Evolutionary conservation across 78 protist genomes (phyloP).

Genomic region (Tieghemostelium lacteum): DNA sequence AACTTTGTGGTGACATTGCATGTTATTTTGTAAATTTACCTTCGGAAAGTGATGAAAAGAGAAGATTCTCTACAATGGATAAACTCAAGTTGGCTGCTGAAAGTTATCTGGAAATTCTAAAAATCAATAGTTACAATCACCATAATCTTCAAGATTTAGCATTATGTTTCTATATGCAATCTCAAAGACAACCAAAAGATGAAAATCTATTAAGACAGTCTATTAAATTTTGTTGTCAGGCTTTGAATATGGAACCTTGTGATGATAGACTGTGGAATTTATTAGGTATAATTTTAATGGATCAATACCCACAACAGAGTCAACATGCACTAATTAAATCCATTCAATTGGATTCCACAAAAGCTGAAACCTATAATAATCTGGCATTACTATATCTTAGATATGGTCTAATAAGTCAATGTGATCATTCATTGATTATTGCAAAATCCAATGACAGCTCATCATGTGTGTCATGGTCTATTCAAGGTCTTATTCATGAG

Average conservation of each 20-base stretch:
- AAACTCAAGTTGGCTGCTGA: conserved; percentile 17
- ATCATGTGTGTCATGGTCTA: conserved; percentile 20
- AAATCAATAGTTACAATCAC: conserved; percentile 17
- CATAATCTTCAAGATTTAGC: conserved; percentile 31
- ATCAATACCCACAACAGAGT: conserved; percentile 43
- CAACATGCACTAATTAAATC: conserved; percentile 69
- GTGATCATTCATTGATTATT: conserved; percentile 26
- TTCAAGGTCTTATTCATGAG: conserved; percentile 68
- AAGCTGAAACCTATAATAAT: conserved; percentile 64
- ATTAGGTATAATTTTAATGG: conserved; percentile 71
- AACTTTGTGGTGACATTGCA: conserved; percentile 51
- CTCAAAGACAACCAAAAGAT: not conserved
- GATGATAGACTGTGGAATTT: conserved; percentile 57
- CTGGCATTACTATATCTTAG: conserved; percentile 47
- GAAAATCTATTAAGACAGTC: conserved; percentile 26
- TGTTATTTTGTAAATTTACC: not conserved
- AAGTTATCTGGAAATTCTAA: conserved; percentile 11
- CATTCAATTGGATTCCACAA: conserved; percentile 60
- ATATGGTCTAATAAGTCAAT: conserved; percentile 19
- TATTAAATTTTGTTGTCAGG: conserved; percentile 27
- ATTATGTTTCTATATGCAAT: conserved; percentile 34
- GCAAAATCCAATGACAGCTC: conserved; percentile 28
- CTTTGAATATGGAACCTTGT: conserved; percentile 19
- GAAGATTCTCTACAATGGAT: not conserved
- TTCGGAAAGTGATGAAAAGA: not conserved